These are phyloP conservation scores for Pyrenula massariospora DNA, from an alignment of 495 filamentous ascomycete species.

Conservation along the genomic window DNA sequence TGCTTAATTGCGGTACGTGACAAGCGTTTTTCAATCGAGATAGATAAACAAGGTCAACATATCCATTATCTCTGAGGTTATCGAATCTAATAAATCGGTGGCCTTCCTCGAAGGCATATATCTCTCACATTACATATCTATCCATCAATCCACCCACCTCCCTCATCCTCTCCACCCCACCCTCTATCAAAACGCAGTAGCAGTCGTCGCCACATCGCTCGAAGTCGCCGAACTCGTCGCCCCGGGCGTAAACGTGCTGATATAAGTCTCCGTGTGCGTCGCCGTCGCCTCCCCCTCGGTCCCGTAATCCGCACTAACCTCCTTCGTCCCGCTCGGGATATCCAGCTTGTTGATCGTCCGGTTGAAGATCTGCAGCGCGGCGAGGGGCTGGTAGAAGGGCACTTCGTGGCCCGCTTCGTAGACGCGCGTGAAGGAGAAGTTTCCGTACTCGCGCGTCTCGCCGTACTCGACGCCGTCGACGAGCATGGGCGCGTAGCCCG, in stretches of 20 bases:
- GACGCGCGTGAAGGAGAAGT: constrained; percentile 29
- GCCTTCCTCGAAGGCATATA: no score
- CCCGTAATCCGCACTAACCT: constrained; percentile 29
- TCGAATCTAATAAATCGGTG: no score
- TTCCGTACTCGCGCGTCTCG: constrained; percentile 28
- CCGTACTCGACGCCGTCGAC: constrained; percentile 27
- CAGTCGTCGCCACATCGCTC: not conserved
- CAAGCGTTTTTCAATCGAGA: no score
- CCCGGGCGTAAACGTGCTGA: not conserved
- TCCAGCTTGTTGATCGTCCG: constrained; percentile 16
- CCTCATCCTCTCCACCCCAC: no score
- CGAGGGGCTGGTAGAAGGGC: constrained; percentile 27
- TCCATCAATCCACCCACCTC: no score
- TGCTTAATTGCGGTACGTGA: no score
- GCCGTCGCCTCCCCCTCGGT: constrained; percentile 34
- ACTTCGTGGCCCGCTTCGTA: constrained; percentile 27
- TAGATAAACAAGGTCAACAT: no score
- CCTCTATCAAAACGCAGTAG: no score
- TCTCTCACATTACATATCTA: no score
- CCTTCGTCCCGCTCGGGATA: constrained; percentile 16
- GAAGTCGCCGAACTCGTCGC: not conserved
- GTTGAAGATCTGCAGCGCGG: constrained; percentile 22
- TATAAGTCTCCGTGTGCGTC: constrained; percentile 43
- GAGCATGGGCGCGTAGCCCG: constrained; percentile 39
- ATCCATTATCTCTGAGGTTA: no score